phyloP scores from a whole-genome alignment of 1,284 basidiomycete species.

The Exsudoporus floridanus region DNA sequence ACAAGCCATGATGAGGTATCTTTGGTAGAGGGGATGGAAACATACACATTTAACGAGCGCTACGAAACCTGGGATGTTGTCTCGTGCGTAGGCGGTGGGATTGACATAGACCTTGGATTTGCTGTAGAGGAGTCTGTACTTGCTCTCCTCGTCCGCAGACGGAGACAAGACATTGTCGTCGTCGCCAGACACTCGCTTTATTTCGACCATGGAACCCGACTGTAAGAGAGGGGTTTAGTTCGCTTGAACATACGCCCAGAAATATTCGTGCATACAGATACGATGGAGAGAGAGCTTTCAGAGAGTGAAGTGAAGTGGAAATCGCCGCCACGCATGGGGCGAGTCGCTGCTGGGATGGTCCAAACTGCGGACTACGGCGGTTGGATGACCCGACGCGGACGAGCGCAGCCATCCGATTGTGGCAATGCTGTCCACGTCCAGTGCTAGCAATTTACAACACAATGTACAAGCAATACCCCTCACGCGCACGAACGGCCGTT shows the following conservation, averaged over 20 bases:
- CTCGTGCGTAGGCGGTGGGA: slow-evolving; percentile 86
- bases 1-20: slow-evolving; percentile 16
- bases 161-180: slow-evolving; percentile 30
- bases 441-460: background rate
- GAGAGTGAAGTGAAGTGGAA: slow-evolving; percentile 35
- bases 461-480: background rate
- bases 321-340: slow-evolving; percentile 26
- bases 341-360: background rate
- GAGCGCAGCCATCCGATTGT: slow-evolving; percentile 23
- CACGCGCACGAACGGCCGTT: background rate
- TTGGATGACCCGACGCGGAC: slow-evolving; percentile 1
- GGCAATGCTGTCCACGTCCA: slow-evolving; percentile 14
- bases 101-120: slow-evolving; percentile 94
- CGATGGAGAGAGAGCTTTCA: slow-evolving; percentile 42
- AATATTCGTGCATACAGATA: slow-evolving; percentile 39
- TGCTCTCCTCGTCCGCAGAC: slow-evolving; percentile 52
- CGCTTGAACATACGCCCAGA: background rate
- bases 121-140: slow-evolving; percentile 76
- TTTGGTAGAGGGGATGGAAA: slow-evolving; percentile 13
- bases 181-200: slow-evolving; percentile 45
- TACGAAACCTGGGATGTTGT: slow-evolving; percentile 93
- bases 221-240: slow-evolving; percentile 26
- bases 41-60: slow-evolving; percentile 80
- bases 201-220: slow-evolving; percentile 79
- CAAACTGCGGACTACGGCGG: slow-evolving; percentile 13